A percentile compares a stretch with the other conserved stretches of the same genome.
Evolutionary conservation across 352 stramenopile genomes (phyloP).

Genomic region (Thalassiosira sp.): DNA sequence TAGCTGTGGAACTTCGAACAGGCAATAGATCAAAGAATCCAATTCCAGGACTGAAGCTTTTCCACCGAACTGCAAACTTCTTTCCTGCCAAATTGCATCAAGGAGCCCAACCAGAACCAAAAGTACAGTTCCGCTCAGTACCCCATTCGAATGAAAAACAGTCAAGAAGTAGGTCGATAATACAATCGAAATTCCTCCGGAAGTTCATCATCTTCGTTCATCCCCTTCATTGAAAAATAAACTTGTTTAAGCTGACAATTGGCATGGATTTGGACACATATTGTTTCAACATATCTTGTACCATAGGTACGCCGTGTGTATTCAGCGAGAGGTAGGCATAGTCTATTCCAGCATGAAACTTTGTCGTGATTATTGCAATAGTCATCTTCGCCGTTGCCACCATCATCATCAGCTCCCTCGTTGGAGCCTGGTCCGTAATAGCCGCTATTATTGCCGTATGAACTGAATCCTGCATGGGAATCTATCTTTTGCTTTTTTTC

Average conservation of each 20-base stretch:
- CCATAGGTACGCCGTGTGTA: conserved; percentile 94
- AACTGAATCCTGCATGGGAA: not conserved
- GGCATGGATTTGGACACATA: conserved; percentile 95
- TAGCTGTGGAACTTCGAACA: too few relatives aligned
- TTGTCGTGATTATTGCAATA: not conserved
- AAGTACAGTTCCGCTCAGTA: too few relatives aligned
- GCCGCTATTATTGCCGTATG: conserved; percentile 1
- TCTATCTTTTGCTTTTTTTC: conserved; percentile 14
- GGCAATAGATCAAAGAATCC: too few relatives aligned
- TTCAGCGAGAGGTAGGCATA: conserved; percentile 96
- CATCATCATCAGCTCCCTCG: conserved; percentile 5
- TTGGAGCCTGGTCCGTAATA: conserved; percentile 6
- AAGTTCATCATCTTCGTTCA: conserved; percentile 92
- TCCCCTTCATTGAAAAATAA: conserved; percentile 94
- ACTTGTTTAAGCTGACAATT: conserved; percentile 95
- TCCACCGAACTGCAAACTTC: too few relatives aligned
- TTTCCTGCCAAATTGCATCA: too few relatives aligned
- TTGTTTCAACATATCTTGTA: conserved; percentile 96
- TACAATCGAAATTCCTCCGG: conserved; percentile 96
- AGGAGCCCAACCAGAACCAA: too few relatives aligned
- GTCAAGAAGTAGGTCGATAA: too few relatives aligned
- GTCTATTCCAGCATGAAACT: conserved; percentile 92
- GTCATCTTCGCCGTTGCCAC: not conserved
- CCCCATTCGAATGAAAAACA: too few relatives aligned
- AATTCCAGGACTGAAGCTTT: too few relatives aligned